Evolutionary conservation across 192 early-diverging fungal species (phyloP).

Genomic region (Backusella parvicylindrica): DNA sequence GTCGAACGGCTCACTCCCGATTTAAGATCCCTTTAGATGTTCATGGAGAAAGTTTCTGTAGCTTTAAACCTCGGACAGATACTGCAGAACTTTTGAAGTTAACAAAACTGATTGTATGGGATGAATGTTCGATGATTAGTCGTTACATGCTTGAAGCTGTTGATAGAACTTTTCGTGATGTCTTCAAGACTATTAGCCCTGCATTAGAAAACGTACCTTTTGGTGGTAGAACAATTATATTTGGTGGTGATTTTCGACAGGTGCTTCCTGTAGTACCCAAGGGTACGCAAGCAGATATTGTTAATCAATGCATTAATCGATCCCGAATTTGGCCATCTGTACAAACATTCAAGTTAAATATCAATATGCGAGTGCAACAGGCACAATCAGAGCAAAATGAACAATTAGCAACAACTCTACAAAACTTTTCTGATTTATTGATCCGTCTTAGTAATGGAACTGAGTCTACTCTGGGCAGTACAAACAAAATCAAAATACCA

Average conservation of each 20-base stretch:
- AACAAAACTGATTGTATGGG: not conserved
- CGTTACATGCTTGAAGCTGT: slow-evolving; percentile 5
- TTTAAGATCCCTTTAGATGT: not conserved
- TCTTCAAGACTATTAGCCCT: too few relatives aligned
- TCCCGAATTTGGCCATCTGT: too few relatives aligned
- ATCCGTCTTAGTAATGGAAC: too few relatives aligned
- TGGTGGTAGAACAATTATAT: not conserved
- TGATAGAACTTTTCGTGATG: not conserved
- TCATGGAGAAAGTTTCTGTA: not conserved
- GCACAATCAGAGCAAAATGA: too few relatives aligned
- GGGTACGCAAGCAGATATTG: not conserved
- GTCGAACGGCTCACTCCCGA: not conserved
- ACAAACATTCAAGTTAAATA: too few relatives aligned
- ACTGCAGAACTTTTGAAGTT: not conserved
- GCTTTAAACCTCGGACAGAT: not conserved
- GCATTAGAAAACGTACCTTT: not conserved
- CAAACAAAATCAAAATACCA: too few relatives aligned
- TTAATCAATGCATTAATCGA: not conserved
- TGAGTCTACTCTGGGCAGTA: too few relatives aligned
- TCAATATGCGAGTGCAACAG: too few relatives aligned
- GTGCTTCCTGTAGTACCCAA: not conserved
- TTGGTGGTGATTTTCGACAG: slow-evolving; percentile 1
- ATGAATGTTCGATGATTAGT: too few relatives aligned
- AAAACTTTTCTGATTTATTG: too few relatives aligned
- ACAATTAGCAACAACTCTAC: too few relatives aligned